Percentiles rank a stretch among this genome's conserved stretches.
phyloP scores from a whole-genome alignment of 2,329 filamentous ascomycete species.

The Fusarium praegraminearum region DNA sequence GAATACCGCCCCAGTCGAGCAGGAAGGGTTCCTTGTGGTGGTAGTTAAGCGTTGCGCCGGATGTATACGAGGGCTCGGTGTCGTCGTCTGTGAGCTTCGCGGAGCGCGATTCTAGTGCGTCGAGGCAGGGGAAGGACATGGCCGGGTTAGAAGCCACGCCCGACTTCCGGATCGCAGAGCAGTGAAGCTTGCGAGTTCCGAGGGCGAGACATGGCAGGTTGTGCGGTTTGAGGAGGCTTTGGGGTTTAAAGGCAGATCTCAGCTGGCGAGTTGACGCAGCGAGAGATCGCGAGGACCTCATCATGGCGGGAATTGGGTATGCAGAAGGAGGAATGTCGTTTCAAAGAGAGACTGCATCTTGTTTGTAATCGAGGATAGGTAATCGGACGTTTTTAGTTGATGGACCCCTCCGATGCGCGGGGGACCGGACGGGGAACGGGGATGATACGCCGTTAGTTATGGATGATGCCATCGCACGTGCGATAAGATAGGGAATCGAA shows the following conservation, averaged over 20 bases:
- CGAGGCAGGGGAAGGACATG: slow-evolving; percentile 90
- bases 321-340: not conserved
- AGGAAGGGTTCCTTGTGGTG: slow-evolving; percentile 79
- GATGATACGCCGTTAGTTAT: slow-evolving; percentile 13
- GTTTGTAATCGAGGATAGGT: slow-evolving; percentile 44
- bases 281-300: slow-evolving; percentile 44
- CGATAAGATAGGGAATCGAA: slow-evolving; percentile 11
- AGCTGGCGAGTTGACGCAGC: slow-evolving; percentile 38
- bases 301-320: slow-evolving; percentile 33
- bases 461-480: slow-evolving; percentile 49
- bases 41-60: slow-evolving; percentile 84
- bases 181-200: slow-evolving; percentile 43
- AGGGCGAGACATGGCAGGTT: slow-evolving; percentile 2
- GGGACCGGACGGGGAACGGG: slow-evolving; percentile 28
- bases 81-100: slow-evolving; percentile 77
- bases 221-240: not conserved
- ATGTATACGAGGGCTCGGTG: slow-evolving; percentile 94
- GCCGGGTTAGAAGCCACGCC: slow-evolving; percentile 78
- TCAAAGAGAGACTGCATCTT: slow-evolving; percentile 23
- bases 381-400: slow-evolving; percentile 27
- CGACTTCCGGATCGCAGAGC: slow-evolving; percentile 40
- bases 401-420: slow-evolving; percentile 35
- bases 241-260: slow-evolving; percentile 10
- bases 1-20: slow-evolving; percentile 94
- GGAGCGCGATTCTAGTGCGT: slow-evolving; percentile 83